Conservation (phyloP, 805 yeast species). For the Maudiozyma turicensis region DNA sequence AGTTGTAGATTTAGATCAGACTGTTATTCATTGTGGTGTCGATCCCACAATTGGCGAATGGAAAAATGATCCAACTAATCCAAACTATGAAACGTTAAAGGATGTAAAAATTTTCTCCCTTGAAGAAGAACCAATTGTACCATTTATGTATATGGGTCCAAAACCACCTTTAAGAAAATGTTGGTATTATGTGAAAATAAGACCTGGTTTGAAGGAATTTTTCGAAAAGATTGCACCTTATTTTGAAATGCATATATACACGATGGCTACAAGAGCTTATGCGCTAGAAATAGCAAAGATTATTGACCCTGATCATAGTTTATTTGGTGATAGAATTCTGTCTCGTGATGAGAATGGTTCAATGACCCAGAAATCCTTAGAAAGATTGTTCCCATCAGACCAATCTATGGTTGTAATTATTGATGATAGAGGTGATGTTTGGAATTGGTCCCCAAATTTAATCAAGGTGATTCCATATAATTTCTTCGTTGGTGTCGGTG, state of each 20-base stretch:
- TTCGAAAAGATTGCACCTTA: constrained; percentile 49
- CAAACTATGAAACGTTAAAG: constrained; percentile 74
- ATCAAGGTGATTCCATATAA: constrained; percentile 92
- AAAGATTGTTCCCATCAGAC: constrained; percentile 87
- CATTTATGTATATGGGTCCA: constrained; percentile 53
- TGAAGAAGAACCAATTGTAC: constrained; percentile 60
- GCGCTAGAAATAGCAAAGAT: constrained; percentile 83
- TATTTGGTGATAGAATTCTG: constrained; percentile 84
- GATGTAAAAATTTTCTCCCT: constrained; percentile 72
- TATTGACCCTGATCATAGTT: constrained; percentile 80
- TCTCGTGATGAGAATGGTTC: constrained; percentile 94
- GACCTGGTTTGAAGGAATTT: constrained; percentile 80
- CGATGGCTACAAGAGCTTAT: constrained; percentile 95
- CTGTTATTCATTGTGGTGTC: constrained; percentile 94
- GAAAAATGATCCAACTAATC: constrained; percentile 78
- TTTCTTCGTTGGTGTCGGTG: constrained; percentile 95
- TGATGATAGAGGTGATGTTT: constrained; percentile 96
- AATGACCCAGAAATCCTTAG: constrained; percentile 76
- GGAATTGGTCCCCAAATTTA: constrained; percentile 93
- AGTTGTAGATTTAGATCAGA: constrained; percentile 95
- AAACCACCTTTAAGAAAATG: constrained; percentile 49
- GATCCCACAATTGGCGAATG: constrained; percentile 96
- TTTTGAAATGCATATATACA: constrained; percentile 89
- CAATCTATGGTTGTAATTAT: constrained; percentile 94
- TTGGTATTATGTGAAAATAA: constrained; percentile 84